These are phyloP conservation scores for Gardenia jasminoides DNA, from an alignment of 257 asterid genomes.

Conservation along the genomic window DNA sequence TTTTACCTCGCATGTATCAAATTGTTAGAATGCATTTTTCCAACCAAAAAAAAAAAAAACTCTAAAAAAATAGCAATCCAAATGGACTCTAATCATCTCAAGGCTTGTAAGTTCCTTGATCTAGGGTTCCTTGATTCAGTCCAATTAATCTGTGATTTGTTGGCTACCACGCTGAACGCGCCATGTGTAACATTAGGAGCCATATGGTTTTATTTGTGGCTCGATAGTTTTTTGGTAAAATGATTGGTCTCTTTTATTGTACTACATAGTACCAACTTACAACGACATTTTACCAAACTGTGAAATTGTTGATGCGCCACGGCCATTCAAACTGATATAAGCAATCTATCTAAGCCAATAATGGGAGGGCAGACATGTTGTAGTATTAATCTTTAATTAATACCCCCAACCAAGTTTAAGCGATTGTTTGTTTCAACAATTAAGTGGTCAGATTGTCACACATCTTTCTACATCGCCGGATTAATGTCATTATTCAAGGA, in stretches of 20 bases:
- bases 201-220: conserved; percentile 8
- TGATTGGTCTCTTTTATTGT: conserved; percentile 1
- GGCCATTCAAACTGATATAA: neutral
- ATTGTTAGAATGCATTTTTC: too few relatives aligned
- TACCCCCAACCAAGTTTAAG: neutral
- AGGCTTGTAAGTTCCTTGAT: too few relatives aligned
- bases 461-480: conserved; percentile 20
- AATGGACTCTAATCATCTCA: too few relatives aligned
- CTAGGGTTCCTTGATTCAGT: neutral
- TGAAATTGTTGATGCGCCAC: neutral
- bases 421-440: neutral
- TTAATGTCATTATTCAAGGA: neutral
- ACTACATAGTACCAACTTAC: conserved; percentile 10
- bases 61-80: too few relatives aligned
- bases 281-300: neutral
- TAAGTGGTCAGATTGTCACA: conserved; percentile 6
- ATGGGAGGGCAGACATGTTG: conserved; percentile 10
- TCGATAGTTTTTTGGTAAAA: neutral
- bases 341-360: conserved; percentile 11
- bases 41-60: too few relatives aligned
- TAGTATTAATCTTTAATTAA: conserved; percentile 1
- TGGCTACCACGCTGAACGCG: conserved; percentile 13
- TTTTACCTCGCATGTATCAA: too few relatives aligned
- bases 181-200: conserved; percentile 27
- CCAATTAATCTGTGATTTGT: neutral